phyloP scores from a whole-genome alignment of 352 stramenopile species.

The Peronosclerospora sorghi region DNA sequence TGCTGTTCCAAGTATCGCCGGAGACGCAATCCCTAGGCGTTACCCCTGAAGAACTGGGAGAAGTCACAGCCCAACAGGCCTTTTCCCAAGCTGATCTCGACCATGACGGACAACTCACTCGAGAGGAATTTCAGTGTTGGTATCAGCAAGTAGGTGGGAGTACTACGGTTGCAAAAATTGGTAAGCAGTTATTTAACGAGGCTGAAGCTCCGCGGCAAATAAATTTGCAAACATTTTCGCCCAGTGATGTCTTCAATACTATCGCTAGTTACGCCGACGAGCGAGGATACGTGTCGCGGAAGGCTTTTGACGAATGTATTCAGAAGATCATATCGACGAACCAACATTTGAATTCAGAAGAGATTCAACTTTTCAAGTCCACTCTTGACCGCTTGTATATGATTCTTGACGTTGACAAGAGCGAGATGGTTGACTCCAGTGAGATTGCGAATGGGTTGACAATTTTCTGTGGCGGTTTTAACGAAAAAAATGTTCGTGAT shows the following conservation, averaged over 20 bases:
- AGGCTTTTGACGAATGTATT: constrained; percentile 71
- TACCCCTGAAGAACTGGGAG: constrained; percentile 63
- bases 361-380: constrained; percentile 60
- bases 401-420: constrained; percentile 79
- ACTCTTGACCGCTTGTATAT: constrained; percentile 72
- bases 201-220: constrained; percentile 58
- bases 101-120: constrained; percentile 63
- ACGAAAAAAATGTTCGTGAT: constrained; percentile 59
- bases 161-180: constrained; percentile 65
- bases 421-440: constrained; percentile 75
- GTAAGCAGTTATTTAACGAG: constrained; percentile 68
- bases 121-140: constrained; percentile 83
- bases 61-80: constrained; percentile 69
- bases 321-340: constrained; percentile 56
- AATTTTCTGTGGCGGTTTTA: constrained; percentile 75
- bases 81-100: constrained; percentile 59
- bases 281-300: constrained; percentile 55
- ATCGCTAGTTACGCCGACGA: constrained; percentile 61
- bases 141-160: constrained; percentile 67
- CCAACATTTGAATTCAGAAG: constrained; percentile 30
- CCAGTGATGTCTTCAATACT: constrained; percentile 70
- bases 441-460: constrained; percentile 81
- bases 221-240: constrained; percentile 60
- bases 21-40: constrained; percentile 49
- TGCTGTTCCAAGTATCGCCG: constrained; percentile 74